Conservation (phyloP, 1,284 basidiomycete species). For the Leccinum griseonigrum region DNA sequence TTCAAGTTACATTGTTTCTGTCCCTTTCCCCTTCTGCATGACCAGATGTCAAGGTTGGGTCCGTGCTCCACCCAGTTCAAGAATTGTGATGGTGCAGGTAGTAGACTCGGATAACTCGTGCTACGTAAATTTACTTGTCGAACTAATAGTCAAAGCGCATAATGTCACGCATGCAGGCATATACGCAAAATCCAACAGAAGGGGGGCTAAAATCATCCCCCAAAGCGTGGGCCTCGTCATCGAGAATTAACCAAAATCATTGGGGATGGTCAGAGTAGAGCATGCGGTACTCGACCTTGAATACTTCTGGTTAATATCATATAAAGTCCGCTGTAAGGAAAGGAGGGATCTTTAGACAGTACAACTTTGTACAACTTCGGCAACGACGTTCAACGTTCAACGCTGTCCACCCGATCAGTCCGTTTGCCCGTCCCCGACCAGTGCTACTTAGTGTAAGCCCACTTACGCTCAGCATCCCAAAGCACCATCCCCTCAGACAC, state of each 20-base stretch:
- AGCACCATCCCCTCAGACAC: neutral
- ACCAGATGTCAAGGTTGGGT: too few species aligned
- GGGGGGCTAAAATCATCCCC: neutral
- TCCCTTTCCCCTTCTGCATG: too few species aligned
- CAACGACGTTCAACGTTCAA: conserved; percentile 14
- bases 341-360: conserved; percentile 5
- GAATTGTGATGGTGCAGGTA: neutral
- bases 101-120: neutral
- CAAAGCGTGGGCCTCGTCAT: neutral
- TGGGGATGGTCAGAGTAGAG: neutral
- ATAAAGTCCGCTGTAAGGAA: conserved; percentile 22
- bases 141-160: too few species aligned
- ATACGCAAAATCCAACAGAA: neutral
- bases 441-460: neutral
- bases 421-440: neutral
- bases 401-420: conserved; percentile 14
- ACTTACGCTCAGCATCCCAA: neutral
- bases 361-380: conserved; percentile 26
- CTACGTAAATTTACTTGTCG: too few species aligned
- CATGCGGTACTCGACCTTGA: neutral
- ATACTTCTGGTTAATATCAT: conserved; percentile 12
- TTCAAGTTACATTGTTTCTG: too few species aligned
- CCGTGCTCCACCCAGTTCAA: neutral
- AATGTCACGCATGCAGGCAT: neutral
- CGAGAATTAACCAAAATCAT: neutral